These are phyloP conservation scores for Penicillium digitatum DNA, from an alignment of 2,329 filamentous ascomycete species.

Conservation along the genomic window DNA sequence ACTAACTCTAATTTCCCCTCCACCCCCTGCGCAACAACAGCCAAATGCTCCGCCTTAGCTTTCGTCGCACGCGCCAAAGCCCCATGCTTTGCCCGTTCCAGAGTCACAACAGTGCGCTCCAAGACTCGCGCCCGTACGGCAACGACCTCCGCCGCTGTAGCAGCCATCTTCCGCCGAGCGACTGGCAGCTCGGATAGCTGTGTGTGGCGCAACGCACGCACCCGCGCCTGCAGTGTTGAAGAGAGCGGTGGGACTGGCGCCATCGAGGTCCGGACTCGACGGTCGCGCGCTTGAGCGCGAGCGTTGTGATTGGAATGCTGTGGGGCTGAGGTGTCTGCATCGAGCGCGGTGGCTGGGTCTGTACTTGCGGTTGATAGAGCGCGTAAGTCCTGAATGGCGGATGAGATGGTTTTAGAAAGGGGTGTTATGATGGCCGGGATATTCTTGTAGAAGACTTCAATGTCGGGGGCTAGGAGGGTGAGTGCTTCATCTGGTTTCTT, in stretches of 20 bases:
- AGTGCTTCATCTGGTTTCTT: constrained; percentile 23
- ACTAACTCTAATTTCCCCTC: constrained; percentile 39
- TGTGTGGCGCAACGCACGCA: constrained; percentile 26
- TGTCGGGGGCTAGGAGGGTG: constrained; percentile 34
- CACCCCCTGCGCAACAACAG: constrained; percentile 37
- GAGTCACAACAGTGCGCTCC: constrained; percentile 38
- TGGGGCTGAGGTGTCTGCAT: constrained; percentile 1
- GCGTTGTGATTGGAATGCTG: constrained; percentile 14
- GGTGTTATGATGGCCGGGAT: constrained; percentile 24
- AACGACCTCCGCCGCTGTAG: constrained; percentile 34
- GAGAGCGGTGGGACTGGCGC: constrained; percentile 23
- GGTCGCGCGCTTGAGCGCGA: constrained; percentile 20
- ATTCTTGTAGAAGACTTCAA: constrained; percentile 34
- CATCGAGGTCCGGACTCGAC: constrained; percentile 23
- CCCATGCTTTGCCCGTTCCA: constrained; percentile 41
- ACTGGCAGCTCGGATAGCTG: constrained; percentile 35
- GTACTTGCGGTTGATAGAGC: constrained; percentile 21
- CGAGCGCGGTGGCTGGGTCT: constrained; percentile 6
- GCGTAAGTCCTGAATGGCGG: constrained; percentile 27
- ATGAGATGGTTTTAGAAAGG: constrained; percentile 28
- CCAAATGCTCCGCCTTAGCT: constrained; percentile 40
- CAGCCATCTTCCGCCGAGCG: constrained; percentile 33
- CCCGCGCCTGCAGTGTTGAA: constrained; percentile 27
- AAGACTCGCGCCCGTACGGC: constrained; percentile 32
- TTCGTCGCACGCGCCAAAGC: constrained; percentile 34